These are phyloP conservation scores for Oryza rufipogon DNA, from an alignment of 176 grass and related monocot species.

Conservation along the genomic window DNA sequence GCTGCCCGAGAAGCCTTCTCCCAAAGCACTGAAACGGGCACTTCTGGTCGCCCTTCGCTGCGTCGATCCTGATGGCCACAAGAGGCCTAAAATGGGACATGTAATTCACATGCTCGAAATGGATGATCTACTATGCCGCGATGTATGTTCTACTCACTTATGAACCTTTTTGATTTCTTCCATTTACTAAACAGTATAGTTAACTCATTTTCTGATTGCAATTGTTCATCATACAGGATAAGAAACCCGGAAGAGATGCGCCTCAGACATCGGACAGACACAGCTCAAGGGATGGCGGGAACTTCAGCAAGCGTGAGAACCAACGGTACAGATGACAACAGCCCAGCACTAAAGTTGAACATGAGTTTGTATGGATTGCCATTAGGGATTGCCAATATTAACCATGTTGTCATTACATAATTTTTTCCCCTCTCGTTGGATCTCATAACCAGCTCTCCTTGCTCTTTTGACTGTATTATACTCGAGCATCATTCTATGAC, in stretches of 20 bases:
- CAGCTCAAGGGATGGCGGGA: conserved; percentile 56
- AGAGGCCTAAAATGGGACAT: conserved; percentile 95
- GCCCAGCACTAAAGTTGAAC: conserved; percentile 5
- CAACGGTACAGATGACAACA: conserved; percentile 56
- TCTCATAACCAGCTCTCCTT: conserved; percentile 38
- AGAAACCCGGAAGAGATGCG: conserved; percentile 51
- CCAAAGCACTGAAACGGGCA: conserved; percentile 70
- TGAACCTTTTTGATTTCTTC: not conserved
- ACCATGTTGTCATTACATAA: conserved; percentile 42
- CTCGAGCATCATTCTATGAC: conserved; percentile 58
- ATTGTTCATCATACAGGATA: conserved; percentile 57
- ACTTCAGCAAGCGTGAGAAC: conserved; percentile 63
- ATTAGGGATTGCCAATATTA: conserved; percentile 50
- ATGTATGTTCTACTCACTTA: conserved; percentile 48
- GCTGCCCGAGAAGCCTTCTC: conserved; percentile 71
- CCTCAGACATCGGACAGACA: conserved; percentile 51
- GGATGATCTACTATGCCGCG: conserved; percentile 66
- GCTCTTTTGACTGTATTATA: conserved; percentile 63
- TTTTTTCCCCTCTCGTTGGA: conserved; percentile 17
- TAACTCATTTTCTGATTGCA: not conserved
- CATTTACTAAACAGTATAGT: not conserved
- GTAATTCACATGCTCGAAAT: conserved; percentile 99
- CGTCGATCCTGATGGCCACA: conserved; percentile 84
- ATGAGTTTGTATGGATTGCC: conserved; percentile 45
- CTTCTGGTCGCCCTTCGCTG: conserved; percentile 87